A percentile compares a stretch with the other conserved stretches of the same genome.
phyloP scores from a whole-genome alignment of 345 rosid species.

The Raphanus sativus region DNA sequence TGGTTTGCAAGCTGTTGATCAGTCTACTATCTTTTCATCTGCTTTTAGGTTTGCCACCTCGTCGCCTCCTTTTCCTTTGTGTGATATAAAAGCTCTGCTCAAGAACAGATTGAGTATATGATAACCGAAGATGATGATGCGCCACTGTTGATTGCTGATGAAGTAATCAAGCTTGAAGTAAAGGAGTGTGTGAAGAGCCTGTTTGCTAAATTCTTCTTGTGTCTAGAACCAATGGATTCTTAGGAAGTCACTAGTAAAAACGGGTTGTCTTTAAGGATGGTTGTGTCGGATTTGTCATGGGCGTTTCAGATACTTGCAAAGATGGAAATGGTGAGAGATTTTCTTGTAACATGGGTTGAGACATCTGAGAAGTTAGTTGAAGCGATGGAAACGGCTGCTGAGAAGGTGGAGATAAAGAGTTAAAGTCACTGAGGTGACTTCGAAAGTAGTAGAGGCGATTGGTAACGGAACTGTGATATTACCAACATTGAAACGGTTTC shows the following conservation, averaged over 20 bases:
- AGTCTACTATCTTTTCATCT: constrained; percentile 57
- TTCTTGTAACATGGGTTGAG: constrained; percentile 72
- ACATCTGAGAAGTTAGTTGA: constrained; percentile 64
- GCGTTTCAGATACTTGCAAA: constrained; percentile 66
- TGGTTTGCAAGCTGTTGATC: constrained; percentile 75
- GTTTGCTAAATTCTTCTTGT: constrained; percentile 18
- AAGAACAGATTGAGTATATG: constrained; percentile 91
- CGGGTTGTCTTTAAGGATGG: constrained; percentile 37
- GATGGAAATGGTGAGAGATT: constrained; percentile 73
- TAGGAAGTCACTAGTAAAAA: neutral
- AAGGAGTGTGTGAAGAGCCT: constrained; percentile 57
- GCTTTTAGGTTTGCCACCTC: constrained; percentile 74
- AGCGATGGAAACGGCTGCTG: constrained; percentile 36
- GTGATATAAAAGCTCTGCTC: constrained; percentile 67
- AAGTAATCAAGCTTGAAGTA: constrained; percentile 61
- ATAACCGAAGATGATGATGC: constrained; percentile 89
- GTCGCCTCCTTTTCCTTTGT: constrained; percentile 50
- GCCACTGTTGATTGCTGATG: constrained; percentile 58
- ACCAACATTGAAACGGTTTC: constrained; percentile 62
- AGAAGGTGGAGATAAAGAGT: constrained; percentile 47
- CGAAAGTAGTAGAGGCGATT: constrained; percentile 82
- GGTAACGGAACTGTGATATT: constrained; percentile 72
- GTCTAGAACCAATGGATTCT: too few species aligned
- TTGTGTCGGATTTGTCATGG: constrained; percentile 71
- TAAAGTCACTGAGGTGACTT: constrained; percentile 66